phyloP scores from a whole-genome alignment of 2,329 filamentous ascomycete genomes.

The Alternaria sp. region DNA sequence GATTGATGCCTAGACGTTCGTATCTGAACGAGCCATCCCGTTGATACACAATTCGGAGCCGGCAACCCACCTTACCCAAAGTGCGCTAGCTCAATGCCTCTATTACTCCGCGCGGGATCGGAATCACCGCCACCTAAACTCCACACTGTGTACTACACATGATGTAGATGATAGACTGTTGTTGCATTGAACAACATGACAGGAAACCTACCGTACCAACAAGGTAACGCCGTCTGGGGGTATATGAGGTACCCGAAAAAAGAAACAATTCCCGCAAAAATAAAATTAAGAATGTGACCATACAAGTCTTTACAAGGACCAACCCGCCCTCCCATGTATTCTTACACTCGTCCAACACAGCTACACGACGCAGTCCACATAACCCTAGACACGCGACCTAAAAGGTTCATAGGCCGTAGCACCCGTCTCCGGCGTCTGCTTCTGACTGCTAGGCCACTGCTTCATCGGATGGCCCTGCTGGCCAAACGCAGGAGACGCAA shows the following conservation, averaged over 20 bases:
- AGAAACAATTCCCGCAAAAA: no score
- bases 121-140: neutral
- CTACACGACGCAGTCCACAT: neutral
- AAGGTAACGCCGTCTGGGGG: no score
- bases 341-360: neutral
- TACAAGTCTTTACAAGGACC: no score
- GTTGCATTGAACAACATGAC: no score
- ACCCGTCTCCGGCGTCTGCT: slow-evolving; percentile 34
- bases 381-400: slow-evolving; percentile 40
- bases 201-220: no score
- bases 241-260: no score
- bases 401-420: slow-evolving; percentile 56
- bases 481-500: slow-evolving; percentile 55
- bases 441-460: slow-evolving; percentile 29
- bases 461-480: slow-evolving; percentile 39
- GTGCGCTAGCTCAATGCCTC: neutral
- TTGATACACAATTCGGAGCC: neutral
- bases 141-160: neutral
- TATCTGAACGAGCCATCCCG: neutral
- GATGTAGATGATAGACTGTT: no score
- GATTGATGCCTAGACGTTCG: neutral
- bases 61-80: neutral
- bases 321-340: no score
- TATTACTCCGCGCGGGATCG: neutral
- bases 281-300: no score